Evolutionary conservation across 2,329 filamentous ascomycete species (phyloP).

Genomic region (Phialophora tarda): DNA sequence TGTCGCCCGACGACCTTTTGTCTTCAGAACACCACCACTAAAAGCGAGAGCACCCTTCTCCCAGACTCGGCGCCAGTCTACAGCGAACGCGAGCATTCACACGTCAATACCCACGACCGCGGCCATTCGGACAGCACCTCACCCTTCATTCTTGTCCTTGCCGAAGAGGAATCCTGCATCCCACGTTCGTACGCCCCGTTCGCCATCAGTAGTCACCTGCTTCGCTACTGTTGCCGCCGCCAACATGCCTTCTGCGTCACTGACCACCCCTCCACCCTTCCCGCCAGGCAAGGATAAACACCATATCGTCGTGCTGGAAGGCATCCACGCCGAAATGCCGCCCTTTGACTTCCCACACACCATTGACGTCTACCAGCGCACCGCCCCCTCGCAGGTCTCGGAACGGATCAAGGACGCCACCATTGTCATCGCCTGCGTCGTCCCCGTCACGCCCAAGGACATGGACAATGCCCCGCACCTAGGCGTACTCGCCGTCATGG

Average conservation of each 20-base stretch:
- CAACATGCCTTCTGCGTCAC: background rate
- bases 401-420: constrained; percentile 54
- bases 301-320: constrained; percentile 56
- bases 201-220: background rate
- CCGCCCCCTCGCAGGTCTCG: constrained; percentile 46
- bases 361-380: constrained; percentile 48
- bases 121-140: background rate
- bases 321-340: constrained; percentile 49
- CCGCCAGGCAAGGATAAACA: constrained; percentile 46
- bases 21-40: background rate
- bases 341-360: constrained; percentile 52
- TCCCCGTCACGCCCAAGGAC: constrained; percentile 49
- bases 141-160: background rate
- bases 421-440: constrained; percentile 52
- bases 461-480: constrained; percentile 52
- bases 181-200: background rate
- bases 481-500: constrained; percentile 53
- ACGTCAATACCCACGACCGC: background rate
- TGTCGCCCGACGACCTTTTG: background rate
- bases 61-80: background rate
- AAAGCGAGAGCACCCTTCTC: background rate
- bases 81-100: background rate
- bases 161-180: background rate
- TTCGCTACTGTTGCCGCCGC: constrained; percentile 1
- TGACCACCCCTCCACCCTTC: constrained; percentile 31